Base-by-base conservation (phyloP, 2,329 filamentous ascomycete genomes). In the Stylonectria norvegica region DNA sequence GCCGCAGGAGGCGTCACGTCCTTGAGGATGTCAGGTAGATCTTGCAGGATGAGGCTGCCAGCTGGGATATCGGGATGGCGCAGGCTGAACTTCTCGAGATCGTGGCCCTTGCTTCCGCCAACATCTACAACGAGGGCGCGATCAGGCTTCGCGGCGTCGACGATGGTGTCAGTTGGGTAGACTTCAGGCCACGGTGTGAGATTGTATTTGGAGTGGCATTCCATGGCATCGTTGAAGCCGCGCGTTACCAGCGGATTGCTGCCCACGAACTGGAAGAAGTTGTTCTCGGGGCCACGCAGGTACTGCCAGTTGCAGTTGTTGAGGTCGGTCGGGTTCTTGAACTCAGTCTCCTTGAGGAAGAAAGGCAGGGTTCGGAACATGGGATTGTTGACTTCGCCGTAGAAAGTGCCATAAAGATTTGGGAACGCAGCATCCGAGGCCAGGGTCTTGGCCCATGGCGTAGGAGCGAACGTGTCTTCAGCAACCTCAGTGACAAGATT, bases 141-240 rank as follows among this genome's bases (percentile, higher is more conserved):
- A 12, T 57, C 60, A 2, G 51, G 47, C 29, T 59, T 59, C 5
- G 53, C 52, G 1, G 38, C 56, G 4, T 43, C 36, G 2, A 66
- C 16, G 5, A 67, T 38, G 5, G 45, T 53, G 1, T 61, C 51
- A 7, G 62, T 63, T 2, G 59, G 60, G 31, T 61, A 64, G 1
- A 67, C 45, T 5, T 66, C 61, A 0, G 58, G 49, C 65, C 65
- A 68, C 7, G 63, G 45, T 4, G 59, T 63, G 19, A 65, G 53
- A 37, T 65, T 68, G 45, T 63, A 60, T 34, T 58, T 59, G 16
- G 62, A 64, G 37, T 67, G 63, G 38, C 62, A 64, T 39, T 64
- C 56, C 63, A 67, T 67, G 2, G 59, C 58, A 37, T 62, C 54
- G 28, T 60, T 60, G 43, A 67, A 66, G 29, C 61, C 52, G 4